Evolutionary conservation across 2,329 filamentous ascomycete species (phyloP).

Genomic region (Tothia fuscella): DNA sequence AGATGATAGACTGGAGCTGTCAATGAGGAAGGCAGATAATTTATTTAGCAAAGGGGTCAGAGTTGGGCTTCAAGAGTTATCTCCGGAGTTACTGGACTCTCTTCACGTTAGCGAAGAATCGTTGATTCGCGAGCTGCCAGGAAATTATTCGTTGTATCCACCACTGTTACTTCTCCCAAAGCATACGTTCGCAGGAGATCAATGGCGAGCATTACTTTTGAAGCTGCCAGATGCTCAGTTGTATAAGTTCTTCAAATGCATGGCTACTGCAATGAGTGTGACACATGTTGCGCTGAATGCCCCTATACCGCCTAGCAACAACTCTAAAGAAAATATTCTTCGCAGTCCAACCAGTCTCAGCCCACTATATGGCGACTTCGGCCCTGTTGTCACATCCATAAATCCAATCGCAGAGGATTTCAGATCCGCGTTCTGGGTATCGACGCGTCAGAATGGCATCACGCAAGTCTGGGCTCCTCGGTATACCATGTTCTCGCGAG

Average conservation of each 20-base stretch:
- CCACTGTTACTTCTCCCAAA: conserved; percentile 45
- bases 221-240: background rate
- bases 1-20: no score
- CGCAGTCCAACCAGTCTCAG: conserved; percentile 60
- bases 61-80: background rate
- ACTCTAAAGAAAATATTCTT: conserved; percentile 46
- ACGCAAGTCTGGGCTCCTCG: conserved; percentile 75
- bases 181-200: conserved; percentile 28
- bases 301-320: conserved; percentile 33
- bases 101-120: background rate
- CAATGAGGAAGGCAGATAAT: background rate
- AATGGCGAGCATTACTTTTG: conserved; percentile 24
- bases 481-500: conserved; percentile 89
- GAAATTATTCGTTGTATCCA: conserved; percentile 43
- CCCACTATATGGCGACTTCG: conserved; percentile 65
- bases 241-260: conserved; percentile 27
- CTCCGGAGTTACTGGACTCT: background rate
- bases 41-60: conserved; percentile 1
- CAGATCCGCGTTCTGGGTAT: conserved; percentile 61
- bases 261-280: conserved; percentile 31
- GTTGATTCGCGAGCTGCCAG: conserved; percentile 16
- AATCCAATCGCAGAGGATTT: conserved; percentile 42
- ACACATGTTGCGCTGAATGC: conserved; percentile 49
- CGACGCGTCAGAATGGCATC: conserved; percentile 62
- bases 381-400: conserved; percentile 29